Base-by-base conservation (phyloP, 2,329 filamentous ascomycete genomes). In the Acrocalymma vagum region DNA sequence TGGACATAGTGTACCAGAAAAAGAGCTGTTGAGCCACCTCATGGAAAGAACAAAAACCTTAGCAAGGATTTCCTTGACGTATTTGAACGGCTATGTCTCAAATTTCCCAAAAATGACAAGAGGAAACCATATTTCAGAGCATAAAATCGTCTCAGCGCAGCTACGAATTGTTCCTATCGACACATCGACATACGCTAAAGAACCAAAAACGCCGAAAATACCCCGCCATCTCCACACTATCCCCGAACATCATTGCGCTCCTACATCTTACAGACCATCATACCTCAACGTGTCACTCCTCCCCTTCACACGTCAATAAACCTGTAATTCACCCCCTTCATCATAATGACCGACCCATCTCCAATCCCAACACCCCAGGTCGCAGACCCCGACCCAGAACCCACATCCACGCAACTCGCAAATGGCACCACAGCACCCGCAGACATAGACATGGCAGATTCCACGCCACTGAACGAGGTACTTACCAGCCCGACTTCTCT, bases 381-480 rank as follows among this genome's bases (percentile, higher is more conserved):
- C 42, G 15, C 46, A 29, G 57, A 60, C 26, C 28, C 50, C 29
- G 48, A 51, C 17, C 30, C 52, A 9, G 37, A 44, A 26, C 48
- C 55, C 15, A n/a, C n/a, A n/a, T n/a, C n/a, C n/a, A n/a, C n/a
- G n/a, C n/a, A n/a, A n/a, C 39, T 58, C 29, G 44, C 52, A 38
- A 61, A 65, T 26, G 61, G 62, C 38, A 44, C 45, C 9, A 31
- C 38, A 9, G 42, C 48, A 36, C 17, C 44, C 31, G 34, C 45
- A 42, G 64, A 68, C 31, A 46, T 67, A 38, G 56, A 63, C 38
- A 67, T 67, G 63, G 43, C 55, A 29, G 62, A 66, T 21, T 45
- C 56, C 2, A 27, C 32, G 35, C 11, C 39, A 6, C 16, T 24
- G 2, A 34, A 43, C 38, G 48, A 55, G 14, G 51, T 48, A 48